Conservation (phyloP, 495 filamentous ascomycete genomes). For the Penicillium subrubescens region DNA sequence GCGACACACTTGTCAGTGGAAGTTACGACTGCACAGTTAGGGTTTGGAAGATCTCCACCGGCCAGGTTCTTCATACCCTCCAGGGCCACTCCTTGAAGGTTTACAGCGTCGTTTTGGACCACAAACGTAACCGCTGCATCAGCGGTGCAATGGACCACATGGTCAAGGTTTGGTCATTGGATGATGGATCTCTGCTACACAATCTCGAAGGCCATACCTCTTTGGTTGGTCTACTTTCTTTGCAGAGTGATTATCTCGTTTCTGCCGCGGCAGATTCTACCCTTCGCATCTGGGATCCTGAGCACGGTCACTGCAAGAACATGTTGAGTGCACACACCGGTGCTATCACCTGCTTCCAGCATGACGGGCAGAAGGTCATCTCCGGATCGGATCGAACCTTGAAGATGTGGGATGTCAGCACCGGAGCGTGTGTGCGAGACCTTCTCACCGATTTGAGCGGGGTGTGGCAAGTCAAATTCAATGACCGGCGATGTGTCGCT, state of each 20-base stretch:
- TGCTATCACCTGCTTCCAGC: conserved; percentile 98
- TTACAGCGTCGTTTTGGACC: conserved; percentile 95
- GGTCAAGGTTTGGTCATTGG: conserved; percentile 98
- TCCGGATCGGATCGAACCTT: conserved; percentile 92
- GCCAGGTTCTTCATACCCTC: conserved; percentile 84
- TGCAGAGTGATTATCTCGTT: conserved; percentile 84
- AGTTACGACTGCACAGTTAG: conserved; percentile 96
- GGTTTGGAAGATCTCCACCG: conserved; percentile 97
- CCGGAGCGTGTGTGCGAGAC: conserved; percentile 89
- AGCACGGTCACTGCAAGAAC: conserved; percentile 86
- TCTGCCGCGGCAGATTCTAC: conserved; percentile 96
- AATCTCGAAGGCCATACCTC: conserved; percentile 94
- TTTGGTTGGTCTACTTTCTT: conserved; percentile 87
- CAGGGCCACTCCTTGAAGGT: conserved; percentile 91
- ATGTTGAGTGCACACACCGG: conserved; percentile 91
- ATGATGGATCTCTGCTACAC: conserved; percentile 79
- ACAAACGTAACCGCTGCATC: conserved; percentile 90
- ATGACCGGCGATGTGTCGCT: conserved; percentile 92
- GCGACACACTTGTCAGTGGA: conserved; percentile 95
- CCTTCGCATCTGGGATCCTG: conserved; percentile 95
- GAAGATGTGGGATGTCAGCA: conserved; percentile 98
- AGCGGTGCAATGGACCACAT: conserved; percentile 98
- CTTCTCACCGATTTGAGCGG: conserved; percentile 92
- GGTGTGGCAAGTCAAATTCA: conserved; percentile 99
- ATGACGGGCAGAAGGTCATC: conserved; percentile 95